Percentiles rank a stretch among this genome's conserved stretches.
These are phyloP conservation scores for Sparassis latifolia DNA, from an alignment of 1,284 basidiomycete species.

Conservation along the genomic window DNA sequence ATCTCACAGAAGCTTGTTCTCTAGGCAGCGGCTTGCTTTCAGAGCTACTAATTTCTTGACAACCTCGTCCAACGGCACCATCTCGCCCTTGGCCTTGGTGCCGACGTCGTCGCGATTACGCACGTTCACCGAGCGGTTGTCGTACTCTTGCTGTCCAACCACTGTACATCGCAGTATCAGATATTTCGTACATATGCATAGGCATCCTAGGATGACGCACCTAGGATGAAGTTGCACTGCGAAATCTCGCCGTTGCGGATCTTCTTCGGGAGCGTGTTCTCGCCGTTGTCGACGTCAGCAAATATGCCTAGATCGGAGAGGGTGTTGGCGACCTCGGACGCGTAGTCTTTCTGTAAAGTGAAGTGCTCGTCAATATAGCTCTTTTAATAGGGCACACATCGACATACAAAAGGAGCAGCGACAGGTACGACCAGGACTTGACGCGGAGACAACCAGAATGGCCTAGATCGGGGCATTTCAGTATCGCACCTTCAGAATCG, in stretches of 20 bases:
- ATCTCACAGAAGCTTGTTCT: conserved; percentile 39
- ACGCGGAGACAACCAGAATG: conserved; percentile 96
- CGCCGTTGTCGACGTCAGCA: conserved; percentile 88
- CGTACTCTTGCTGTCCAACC: conserved; percentile 90
- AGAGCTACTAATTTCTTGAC: conserved; percentile 57
- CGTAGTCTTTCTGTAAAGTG: conserved; percentile 76
- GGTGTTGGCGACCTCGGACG: conserved; percentile 67
- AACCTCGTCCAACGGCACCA: conserved; percentile 62
- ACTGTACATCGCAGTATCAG: conserved; percentile 39
- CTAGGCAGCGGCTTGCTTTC: conserved; percentile 55
- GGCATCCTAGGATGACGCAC: conserved; percentile 38
- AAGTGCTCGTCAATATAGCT: not conserved
- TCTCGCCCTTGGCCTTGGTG: conserved; percentile 68
- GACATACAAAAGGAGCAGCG: conserved; percentile 75
- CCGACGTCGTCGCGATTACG: conserved; percentile 91
- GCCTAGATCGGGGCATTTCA: conserved; percentile 40
- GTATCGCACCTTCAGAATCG: not conserved
- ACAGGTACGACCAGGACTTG: conserved; percentile 95
- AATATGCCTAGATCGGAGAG: conserved; percentile 74
- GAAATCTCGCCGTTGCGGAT: conserved; percentile 89
- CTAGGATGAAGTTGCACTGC: conserved; percentile 96
- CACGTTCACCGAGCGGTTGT: conserved; percentile 85
- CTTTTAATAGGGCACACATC: not conserved
- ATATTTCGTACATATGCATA: conserved; percentile 1
- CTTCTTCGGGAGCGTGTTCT: conserved; percentile 95